Conservation (phyloP, 805 yeast genomes). For the Cyberlindnera americana region DNA sequence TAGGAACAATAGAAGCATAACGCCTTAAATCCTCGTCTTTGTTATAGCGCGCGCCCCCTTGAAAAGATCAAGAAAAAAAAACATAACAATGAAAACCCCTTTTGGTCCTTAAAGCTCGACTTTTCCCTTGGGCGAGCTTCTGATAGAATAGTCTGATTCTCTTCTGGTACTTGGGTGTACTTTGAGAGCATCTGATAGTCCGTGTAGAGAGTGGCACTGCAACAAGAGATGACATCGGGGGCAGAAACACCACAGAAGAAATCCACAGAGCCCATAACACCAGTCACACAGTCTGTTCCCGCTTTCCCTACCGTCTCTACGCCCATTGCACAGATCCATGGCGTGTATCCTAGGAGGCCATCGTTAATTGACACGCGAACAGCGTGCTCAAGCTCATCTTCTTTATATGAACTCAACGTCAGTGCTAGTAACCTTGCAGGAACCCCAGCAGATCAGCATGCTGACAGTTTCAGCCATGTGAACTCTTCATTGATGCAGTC, state of each 20-base stretch:
- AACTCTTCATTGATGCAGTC: constrained; percentile 8
- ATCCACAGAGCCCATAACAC: constrained; percentile 12
- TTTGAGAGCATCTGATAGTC: no score
- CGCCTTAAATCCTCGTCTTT: no score
- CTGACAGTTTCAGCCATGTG: constrained; percentile 1
- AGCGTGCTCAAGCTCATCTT: constrained; percentile 15
- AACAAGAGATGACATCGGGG: neutral
- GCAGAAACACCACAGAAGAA: constrained; percentile 7
- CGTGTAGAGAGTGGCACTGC: no score
- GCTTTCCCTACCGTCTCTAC: constrained; percentile 6
- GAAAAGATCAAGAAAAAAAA: neutral
- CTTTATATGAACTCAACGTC: constrained; percentile 17
- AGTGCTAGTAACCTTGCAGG: constrained; percentile 9
- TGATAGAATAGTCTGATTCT: no score
- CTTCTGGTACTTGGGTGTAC: no score
- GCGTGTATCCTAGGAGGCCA: constrained; percentile 7
- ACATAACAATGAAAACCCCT: no score
- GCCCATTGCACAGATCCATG: constrained; percentile 5
- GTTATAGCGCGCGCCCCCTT: neutral
- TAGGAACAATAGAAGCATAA: no score
- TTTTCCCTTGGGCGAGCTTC: no score
- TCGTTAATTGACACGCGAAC: constrained; percentile 12
- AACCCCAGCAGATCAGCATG: constrained; percentile 1
- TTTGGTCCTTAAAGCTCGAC: no score
- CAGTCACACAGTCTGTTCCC: constrained; percentile 8